A percentile compares a stretch with the other conserved stretches of the same genome.
phyloP scores from a whole-genome alignment of 1,139 yeast genomes.

The Protomyces pachydermus region DNA sequence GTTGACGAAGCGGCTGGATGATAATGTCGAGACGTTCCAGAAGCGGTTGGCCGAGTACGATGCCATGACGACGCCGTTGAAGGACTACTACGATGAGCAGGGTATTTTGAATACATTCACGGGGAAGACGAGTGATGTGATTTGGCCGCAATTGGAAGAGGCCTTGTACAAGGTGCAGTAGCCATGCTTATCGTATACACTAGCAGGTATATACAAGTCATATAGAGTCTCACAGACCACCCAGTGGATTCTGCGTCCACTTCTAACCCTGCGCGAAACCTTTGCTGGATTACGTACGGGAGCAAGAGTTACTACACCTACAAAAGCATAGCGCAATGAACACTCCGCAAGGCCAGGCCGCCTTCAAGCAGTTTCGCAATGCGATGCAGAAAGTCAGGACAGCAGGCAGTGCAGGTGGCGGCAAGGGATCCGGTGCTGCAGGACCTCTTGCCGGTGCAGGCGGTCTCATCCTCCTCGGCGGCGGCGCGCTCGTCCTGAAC shows the following conservation, averaged over 20 bases:
- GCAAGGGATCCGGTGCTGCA: conserved; percentile 7
- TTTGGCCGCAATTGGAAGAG: conserved; percentile 60
- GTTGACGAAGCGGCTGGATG: conserved; percentile 95
- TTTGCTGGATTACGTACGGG: background rate
- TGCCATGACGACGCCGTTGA: conserved; percentile 55
- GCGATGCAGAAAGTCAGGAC: conserved; percentile 23
- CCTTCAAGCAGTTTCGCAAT: conserved; percentile 25
- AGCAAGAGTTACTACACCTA: too few relatives aligned
- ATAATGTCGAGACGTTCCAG: conserved; percentile 74
- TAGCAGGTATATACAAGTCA: too few relatives aligned
- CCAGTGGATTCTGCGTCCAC: background rate
- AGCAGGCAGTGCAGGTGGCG: conserved; percentile 18
- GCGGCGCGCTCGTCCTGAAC: conserved; percentile 23
- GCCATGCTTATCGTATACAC: background rate
- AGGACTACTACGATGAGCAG: conserved; percentile 51
- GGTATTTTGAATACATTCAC: conserved; percentile 55
- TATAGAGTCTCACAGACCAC: too few relatives aligned
- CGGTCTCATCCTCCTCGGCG: conserved; percentile 18
- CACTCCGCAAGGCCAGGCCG: conserved; percentile 23
- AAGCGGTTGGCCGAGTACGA: conserved; percentile 61
- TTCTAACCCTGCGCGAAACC: background rate
- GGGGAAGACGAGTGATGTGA: conserved; percentile 77
- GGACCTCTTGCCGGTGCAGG: conserved; percentile 20
- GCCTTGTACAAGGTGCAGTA: conserved; percentile 3
- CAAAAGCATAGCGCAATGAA: background rate